These are phyloP conservation scores for Anisogramma anomala DNA, from an alignment of 2,329 filamentous ascomycete genomes.

Conservation along the genomic window DNA sequence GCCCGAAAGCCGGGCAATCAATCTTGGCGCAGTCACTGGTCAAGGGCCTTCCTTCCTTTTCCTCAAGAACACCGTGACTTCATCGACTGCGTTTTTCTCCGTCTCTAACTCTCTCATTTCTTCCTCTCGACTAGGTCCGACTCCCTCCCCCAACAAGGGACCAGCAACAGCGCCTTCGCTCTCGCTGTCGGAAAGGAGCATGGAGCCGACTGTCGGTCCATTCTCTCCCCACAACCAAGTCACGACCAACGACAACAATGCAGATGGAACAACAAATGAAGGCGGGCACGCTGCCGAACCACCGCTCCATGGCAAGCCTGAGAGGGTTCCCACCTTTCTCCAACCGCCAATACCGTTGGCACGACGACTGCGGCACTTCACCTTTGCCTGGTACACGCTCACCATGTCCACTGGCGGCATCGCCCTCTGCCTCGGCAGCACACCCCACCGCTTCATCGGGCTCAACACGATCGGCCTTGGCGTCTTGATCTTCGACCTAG, in stretches of 20 bases:
- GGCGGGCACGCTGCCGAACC: no score
- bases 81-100: no score
- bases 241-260: conserved; percentile 1
- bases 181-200: background rate
- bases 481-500: conserved; percentile 38
- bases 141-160: background rate
- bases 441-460: conserved; percentile 30
- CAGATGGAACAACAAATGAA: no score
- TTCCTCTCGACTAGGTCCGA: background rate
- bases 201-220: conserved; percentile 9
- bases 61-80: background rate
- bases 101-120: background rate
- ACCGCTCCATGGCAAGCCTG: conserved; percentile 12
- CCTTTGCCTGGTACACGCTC: conserved; percentile 25
- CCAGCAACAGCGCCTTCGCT: background rate
- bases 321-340: conserved; percentile 21
- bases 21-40: no score
- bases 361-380: conserved; percentile 22
- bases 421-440: conserved; percentile 19
- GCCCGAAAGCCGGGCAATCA: no score
- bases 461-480: conserved; percentile 38
- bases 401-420: conserved; percentile 24
- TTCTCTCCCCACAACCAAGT: conserved; percentile 7
- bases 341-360: conserved; percentile 21
- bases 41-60: background rate